These are phyloP conservation scores for Kurtzmaniella cleridarum DNA, from an alignment of 805 yeast genomes.

Conservation along the genomic window DNA sequence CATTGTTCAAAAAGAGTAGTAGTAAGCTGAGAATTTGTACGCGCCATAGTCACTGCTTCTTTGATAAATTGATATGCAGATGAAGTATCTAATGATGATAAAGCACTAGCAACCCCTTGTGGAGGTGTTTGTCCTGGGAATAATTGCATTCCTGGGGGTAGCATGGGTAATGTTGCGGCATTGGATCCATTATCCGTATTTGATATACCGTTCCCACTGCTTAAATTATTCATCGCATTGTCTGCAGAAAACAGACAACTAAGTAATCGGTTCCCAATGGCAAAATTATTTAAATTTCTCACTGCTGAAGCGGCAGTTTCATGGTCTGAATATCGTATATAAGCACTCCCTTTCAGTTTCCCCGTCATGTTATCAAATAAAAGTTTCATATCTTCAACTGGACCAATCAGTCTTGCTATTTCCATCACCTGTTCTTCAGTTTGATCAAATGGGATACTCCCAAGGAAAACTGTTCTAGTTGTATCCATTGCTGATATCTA, in stretches of 20 bases:
- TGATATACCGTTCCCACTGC: slow-evolving; percentile 6
- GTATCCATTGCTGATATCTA: slow-evolving; percentile 7
- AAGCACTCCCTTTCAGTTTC: slow-evolving; percentile 85
- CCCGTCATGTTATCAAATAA: slow-evolving; percentile 88
- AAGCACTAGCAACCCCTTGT: slow-evolving; percentile 40
- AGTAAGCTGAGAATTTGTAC: slow-evolving; percentile 53
- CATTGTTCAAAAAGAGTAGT: slow-evolving; percentile 54
- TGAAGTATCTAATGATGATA: slow-evolving; percentile 42
- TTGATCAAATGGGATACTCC: slow-evolving; percentile 87
- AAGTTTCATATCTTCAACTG: slow-evolving; percentile 63
- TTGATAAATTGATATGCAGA: slow-evolving; percentile 44
- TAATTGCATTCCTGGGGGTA: slow-evolving; percentile 38
- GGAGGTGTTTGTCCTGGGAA: slow-evolving; percentile 35
- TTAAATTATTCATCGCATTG: slow-evolving; percentile 5
- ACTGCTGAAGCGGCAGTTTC: slow-evolving; percentile 92
- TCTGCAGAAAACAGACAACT: slow-evolving; percentile 73
- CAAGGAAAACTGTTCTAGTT: slow-evolving; percentile 52
- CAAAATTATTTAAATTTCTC: slow-evolving; percentile 75
- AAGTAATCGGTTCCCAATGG: slow-evolving; percentile 64
- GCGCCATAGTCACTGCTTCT: slow-evolving; percentile 58
- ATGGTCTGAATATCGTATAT: slow-evolving; percentile 73
- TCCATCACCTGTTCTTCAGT: slow-evolving; percentile 91
- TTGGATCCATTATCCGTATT: slow-evolving; percentile 11
- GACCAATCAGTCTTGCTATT: slow-evolving; percentile 83
- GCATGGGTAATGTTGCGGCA: slow-evolving; percentile 28